Evolutionary conservation across 495 filamentous ascomycete genomes (phyloP), one percentile per base, ranked within the genome.

Genomic region (Xylona heveae): DNA sequence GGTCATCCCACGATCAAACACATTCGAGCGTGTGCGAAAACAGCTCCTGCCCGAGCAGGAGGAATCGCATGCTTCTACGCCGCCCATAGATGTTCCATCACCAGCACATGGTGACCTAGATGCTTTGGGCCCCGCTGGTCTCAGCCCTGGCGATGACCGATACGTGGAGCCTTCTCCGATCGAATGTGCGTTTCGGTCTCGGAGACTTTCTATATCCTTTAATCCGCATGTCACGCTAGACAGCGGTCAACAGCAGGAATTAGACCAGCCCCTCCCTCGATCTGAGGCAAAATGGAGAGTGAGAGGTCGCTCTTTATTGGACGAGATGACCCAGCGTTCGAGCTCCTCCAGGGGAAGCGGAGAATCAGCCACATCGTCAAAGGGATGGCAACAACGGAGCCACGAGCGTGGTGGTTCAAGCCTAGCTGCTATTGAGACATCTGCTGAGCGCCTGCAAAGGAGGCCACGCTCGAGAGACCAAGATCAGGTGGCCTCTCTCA

Each of bases 401-500:
- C n/a, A n/a, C n/a, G n/a, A n/a, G n/a, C n/a, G n/a, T n/a, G n/a
- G n/a, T n/a, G n/a, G n/a, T n/a, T n/a, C n/a, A n/a, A n/a, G n/a
- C n/a, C n/a, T n/a, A n/a, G n/a, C n/a, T n/a, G n/a, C n/a, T n/a
- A n/a, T n/a, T n/a, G 23, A 30, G 27, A 3, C 38, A 45, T 14
- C 42, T 46, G 16, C 38, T 43, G 4, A 40, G 43, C 28, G 31
- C 43, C 42, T 18, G 47, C 48, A 19, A 40, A 43, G 20, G 45
- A 35, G 7, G 37, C 36, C n/a, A 35, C 37, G n/a, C 39, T 40
- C 34, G 38, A 40, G 2, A 36, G 40, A 26, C 29, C 28, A 34
- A 12, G 42, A 49, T 25, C 37, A 42, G 14, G 36, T 48, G 17
- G 61, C 63, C 10, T 75, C 71, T 6, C 52, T 76, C 38, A 74